phyloP scores from a whole-genome alignment of 371 early-diverging fungal species.

The Amoeboaphelidium protococcarum region DNA sequence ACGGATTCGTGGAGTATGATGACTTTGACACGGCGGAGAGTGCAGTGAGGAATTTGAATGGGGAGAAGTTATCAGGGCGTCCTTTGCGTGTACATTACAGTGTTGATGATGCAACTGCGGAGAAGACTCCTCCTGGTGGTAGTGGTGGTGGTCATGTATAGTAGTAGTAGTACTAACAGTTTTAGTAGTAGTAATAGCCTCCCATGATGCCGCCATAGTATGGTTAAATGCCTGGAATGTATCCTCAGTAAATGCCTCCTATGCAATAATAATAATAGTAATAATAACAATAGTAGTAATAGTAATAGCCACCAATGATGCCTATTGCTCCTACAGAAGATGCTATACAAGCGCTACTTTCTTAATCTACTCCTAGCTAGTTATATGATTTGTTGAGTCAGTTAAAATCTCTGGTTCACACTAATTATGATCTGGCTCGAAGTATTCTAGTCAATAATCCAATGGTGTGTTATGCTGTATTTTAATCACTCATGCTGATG shows the following conservation, averaged over 20 bases:
- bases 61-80: constrained; percentile 52
- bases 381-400: constrained; percentile 40
- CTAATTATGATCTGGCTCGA: constrained; percentile 32
- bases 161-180: too few species aligned
- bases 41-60: constrained; percentile 51
- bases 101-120: constrained; percentile 16
- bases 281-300: not conserved
- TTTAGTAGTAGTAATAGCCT: not conserved
- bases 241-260: not conserved
- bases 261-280: not conserved
- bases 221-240: not conserved
- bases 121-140: not conserved
- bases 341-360: not conserved
- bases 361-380: constrained; percentile 12
- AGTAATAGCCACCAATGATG: not conserved
- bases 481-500: constrained; percentile 55
- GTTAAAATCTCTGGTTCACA: constrained; percentile 21
- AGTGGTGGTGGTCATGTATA: too few species aligned
- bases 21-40: constrained; percentile 51
- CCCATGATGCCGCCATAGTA: not conserved
- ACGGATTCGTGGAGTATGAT: constrained; percentile 59
- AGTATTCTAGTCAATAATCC: constrained; percentile 42
- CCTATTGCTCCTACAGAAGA: not conserved
- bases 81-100: constrained; percentile 58
- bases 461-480: constrained; percentile 55